Conservation (phyloP, 2,329 filamentous ascomycete species). For the Domatiomyces globalis region DNA sequence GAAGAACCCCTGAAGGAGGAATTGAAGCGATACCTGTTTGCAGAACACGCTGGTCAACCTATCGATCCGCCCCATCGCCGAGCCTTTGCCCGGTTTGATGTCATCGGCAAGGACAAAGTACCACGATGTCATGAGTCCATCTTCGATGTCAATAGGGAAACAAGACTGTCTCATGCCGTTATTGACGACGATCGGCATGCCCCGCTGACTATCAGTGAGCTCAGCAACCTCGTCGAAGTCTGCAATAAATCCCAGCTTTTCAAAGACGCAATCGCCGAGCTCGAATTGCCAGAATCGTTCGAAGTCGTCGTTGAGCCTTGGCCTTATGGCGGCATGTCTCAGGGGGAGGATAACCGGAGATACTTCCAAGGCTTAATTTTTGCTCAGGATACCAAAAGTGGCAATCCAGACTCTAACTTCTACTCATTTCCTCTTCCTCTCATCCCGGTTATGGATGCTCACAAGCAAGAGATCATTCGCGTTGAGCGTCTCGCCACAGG, state of each 20-base stretch:
- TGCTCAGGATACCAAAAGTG: slow-evolving; percentile 32
- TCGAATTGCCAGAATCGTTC: slow-evolving; percentile 41
- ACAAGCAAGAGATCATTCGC: slow-evolving; percentile 41
- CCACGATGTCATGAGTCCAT: slow-evolving; percentile 43
- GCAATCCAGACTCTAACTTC: slow-evolving; percentile 45
- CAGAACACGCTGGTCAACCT: slow-evolving; percentile 34
- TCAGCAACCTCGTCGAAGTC: slow-evolving; percentile 33
- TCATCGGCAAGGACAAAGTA: slow-evolving; percentile 38
- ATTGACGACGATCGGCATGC: slow-evolving; percentile 35
- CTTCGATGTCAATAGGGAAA: slow-evolving; percentile 33
- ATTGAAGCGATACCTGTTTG: slow-evolving; percentile 34
- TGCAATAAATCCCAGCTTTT: slow-evolving; percentile 41
- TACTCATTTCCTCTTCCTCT: slow-evolving; percentile 49
- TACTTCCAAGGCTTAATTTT: slow-evolving; percentile 44
- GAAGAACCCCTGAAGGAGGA: slow-evolving; percentile 37
- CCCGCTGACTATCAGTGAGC: slow-evolving; percentile 34
- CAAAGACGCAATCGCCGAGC: slow-evolving; percentile 36
- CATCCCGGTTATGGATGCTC: slow-evolving; percentile 45
- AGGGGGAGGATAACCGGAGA: slow-evolving; percentile 32
- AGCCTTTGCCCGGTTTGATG: slow-evolving; percentile 43
- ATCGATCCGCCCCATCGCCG: slow-evolving; percentile 35
- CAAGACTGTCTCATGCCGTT: slow-evolving; percentile 31
- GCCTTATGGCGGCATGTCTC: slow-evolving; percentile 42
- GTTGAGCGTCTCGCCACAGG: slow-evolving; percentile 44
- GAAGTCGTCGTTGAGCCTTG: slow-evolving; percentile 38